Conservation (phyloP, 306 rosid species). For the Sesbania bispinosa region DNA sequence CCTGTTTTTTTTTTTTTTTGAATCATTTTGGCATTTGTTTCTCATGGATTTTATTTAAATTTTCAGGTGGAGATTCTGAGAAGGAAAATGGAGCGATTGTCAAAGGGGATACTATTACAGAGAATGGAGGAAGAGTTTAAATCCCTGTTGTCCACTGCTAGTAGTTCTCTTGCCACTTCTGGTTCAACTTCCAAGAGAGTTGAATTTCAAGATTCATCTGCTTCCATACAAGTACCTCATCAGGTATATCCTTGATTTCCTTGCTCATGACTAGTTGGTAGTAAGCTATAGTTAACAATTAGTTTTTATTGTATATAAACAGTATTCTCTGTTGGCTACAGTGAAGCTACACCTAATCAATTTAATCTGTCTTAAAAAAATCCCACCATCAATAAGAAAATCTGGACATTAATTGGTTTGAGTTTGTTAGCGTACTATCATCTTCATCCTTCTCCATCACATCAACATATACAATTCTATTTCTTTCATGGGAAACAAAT, state of each 20-base stretch:
- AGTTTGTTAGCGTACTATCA: no score
- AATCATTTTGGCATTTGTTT: no score
- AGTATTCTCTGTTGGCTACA: no score
- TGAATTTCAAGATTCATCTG: conserved; percentile 46
- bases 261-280: no score
- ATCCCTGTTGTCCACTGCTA: conserved; percentile 66
- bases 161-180: conserved; percentile 50
- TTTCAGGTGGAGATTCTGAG: conserved; percentile 77
- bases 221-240: conserved; percentile 27
- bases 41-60: conserved; percentile 7
- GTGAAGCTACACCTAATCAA: not conserved
- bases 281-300: no score
- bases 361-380: not conserved
- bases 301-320: no score
- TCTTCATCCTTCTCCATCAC: no score
- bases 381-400: not conserved
- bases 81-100: conserved; percentile 86
- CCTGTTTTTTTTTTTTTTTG: no score
- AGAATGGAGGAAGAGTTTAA: conserved; percentile 90
- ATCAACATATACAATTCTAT: no score
- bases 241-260: conserved; percentile 38
- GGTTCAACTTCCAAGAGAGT: conserved; percentile 58
- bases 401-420: no score
- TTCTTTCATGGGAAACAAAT: no score
- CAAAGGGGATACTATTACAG: conserved; percentile 69